phyloP scores from a whole-genome alignment of 2,329 filamentous ascomycete genomes.

The Hymenoscyphus infarciens region DNA sequence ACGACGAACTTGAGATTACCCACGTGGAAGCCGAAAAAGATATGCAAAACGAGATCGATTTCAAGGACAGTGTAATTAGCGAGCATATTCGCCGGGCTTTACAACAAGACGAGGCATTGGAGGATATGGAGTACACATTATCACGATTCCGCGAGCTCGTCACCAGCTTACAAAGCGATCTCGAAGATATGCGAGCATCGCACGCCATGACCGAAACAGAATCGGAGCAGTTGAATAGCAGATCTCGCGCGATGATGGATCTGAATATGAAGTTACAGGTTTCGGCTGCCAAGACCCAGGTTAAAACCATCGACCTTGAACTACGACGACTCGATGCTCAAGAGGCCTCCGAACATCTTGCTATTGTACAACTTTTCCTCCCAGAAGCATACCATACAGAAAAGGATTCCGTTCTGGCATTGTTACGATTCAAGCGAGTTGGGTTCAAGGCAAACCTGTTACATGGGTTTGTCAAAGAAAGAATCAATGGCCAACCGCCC shows the following conservation, averaged over 20 bases:
- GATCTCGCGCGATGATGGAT: slow-evolving; percentile 93
- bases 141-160: slow-evolving; percentile 87
- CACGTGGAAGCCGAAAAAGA: slow-evolving; percentile 92
- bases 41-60: slow-evolving; percentile 88
- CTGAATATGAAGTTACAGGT: slow-evolving; percentile 91
- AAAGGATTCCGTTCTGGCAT: slow-evolving; percentile 79
- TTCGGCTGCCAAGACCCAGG: slow-evolving; percentile 85
- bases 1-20: slow-evolving; percentile 90
- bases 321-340: slow-evolving; percentile 82
- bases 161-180: slow-evolving; percentile 75
- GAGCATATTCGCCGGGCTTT: slow-evolving; percentile 71
- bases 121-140: slow-evolving; percentile 87
- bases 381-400: slow-evolving; percentile 80
- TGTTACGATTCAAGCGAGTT: slow-evolving; percentile 83
- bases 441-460: slow-evolving; percentile 83
- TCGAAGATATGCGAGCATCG: slow-evolving; percentile 89
- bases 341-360: slow-evolving; percentile 82
- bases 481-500: slow-evolving; percentile 64
- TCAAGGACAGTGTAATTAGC: slow-evolving; percentile 77
- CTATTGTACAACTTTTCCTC: slow-evolving; percentile 84
- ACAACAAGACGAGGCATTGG: slow-evolving; percentile 75
- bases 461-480: slow-evolving; percentile 74
- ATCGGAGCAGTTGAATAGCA: slow-evolving; percentile 82
- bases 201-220: slow-evolving; percentile 91
- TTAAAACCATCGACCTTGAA: slow-evolving; percentile 91